Conservation (phyloP, 1,139 yeast genomes). For the Saccharomyces hybrid region DNA sequence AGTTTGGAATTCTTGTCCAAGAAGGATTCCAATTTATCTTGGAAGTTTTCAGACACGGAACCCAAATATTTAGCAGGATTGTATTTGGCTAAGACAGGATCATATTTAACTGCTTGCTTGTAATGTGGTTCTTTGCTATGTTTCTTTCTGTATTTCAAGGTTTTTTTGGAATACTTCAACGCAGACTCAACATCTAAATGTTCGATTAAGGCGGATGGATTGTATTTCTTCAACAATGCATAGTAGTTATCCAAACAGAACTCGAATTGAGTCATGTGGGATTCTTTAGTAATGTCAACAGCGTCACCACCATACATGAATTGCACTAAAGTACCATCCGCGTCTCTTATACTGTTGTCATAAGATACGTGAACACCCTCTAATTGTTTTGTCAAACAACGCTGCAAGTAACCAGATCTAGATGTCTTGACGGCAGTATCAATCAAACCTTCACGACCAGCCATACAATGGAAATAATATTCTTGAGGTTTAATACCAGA, state of each 20-base stretch:
- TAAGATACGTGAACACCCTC: slow-evolving; percentile 95
- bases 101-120: slow-evolving; percentile 59
- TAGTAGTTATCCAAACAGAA: slow-evolving; percentile 91
- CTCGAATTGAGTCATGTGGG: slow-evolving; percentile 86
- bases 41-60: slow-evolving; percentile 85
- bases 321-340: slow-evolving; percentile 89
- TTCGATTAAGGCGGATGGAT: slow-evolving; percentile 69
- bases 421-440: slow-evolving; percentile 99
- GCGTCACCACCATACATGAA: slow-evolving; percentile 98
- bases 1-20: slow-evolving; percentile 46
- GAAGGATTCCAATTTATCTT: slow-evolving; percentile 66
- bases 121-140: slow-evolving; percentile 57
- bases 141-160: slow-evolving; percentile 64
- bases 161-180: slow-evolving; percentile 70
- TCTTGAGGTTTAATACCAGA: slow-evolving; percentile 99
- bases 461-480: slow-evolving; percentile 99
- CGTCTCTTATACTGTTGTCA: slow-evolving; percentile 93
- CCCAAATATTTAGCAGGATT: slow-evolving; percentile 90
- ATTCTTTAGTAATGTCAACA: slow-evolving; percentile 87
- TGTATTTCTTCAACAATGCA: slow-evolving; percentile 76
- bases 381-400: slow-evolving; percentile 95
- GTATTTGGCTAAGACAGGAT: slow-evolving; percentile 79
- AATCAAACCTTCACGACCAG: slow-evolving; percentile 99
- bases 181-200: slow-evolving; percentile 81
- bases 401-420: slow-evolving; percentile 95